Base-by-base conservation (phyloP, 768 basidiomycete species). In the Suillus luteus region DNA sequence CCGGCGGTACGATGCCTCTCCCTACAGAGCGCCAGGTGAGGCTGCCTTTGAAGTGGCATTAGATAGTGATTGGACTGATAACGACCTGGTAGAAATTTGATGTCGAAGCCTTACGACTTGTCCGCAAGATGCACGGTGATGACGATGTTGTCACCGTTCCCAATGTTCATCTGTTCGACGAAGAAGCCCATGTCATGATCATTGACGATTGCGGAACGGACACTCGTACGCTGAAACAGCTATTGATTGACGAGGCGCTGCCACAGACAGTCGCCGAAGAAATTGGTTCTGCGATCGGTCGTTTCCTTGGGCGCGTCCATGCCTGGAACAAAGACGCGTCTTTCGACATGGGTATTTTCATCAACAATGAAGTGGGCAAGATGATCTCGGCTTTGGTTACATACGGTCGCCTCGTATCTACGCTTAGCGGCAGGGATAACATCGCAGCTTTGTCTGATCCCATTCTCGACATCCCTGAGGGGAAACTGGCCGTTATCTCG, bases 121-220 rank as follows among this genome's bases (percentile, higher is more conserved):
- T 85, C 46, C 71, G 73, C 19, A 72, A 67, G 57, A 75, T 78
- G 70, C 67, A 82, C 27, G 41, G 41, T 2, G 8, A 41, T 1
- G 76, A 78, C 10, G 62, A 61, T 19, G 59, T 82, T 19, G 78
- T 85, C 55, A 80, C 77, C 2, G 81, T 84, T 5, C 87, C 88
- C 2, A 70, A 63, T 7, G 75, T 89, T 17, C 75, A 83, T 68
- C 72, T 78, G 40, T 82, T 83, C 69, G 88, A 90, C 67, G 71
- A 79, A 46, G 75, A 73, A 31, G 77, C 71, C 11, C 77, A 83
- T 64, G 82, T 81, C 15, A 79, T 90, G 44, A 80, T 90, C 69
- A 87, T 90, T 80, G 84, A 87, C 52, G 89, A 90, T 63, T 80
- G 78, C 59, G 88, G 89, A 4, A 71, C 69, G 38, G 65, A 71